Base-by-base conservation (phyloP, 257 asterid species). In the Buddleja alternifolia region DNA sequence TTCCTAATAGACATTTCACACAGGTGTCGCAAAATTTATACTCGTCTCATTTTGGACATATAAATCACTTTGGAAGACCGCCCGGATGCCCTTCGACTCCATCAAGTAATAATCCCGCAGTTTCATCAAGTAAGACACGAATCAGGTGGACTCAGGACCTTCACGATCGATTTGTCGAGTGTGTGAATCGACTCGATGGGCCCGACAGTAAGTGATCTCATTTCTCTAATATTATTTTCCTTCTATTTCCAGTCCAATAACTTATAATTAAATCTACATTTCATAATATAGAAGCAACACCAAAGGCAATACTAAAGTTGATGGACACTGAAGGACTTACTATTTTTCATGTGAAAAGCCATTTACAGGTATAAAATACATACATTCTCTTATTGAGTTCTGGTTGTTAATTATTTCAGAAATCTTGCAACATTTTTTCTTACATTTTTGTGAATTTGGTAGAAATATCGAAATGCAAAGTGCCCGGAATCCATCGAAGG, bases 61-160 rank as follows among this genome's bases (percentile, higher is more conserved):
- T 37, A 44, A 82, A 66, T 65, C 83, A 79, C 11, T 51, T 56
- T 10, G 66, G 75, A 10, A 67, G 79, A 23, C 78, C 69, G 34
- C 77, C 78, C 7, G 77, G 67, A 60, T 63, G 77, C 66, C 55
- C 72, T 65, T 58, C 73, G 0, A 36, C 46, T 7, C 21, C 63
- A 12, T 65, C 76, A 9, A 74, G 46, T 9, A 82, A 63, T 58
- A 61, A 11, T 36, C 82, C 74, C 15, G 63, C 72, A 46, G 69
- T 51, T 20, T 72, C 82, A 50, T 74, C 82, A 4, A 73, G 63
- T 61, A 93, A 93, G 81, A 71, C 85, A 7, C 74, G 97, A 47
- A 93, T 93, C 51, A 81, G 98, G 70, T 90, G 98, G 98, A 93
- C 89, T 62, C 96, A 81, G 48, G 95, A 88, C 59, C 97, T 93